phyloP scores from a whole-genome alignment of 192 early-diverging fungal genomes.

The Umbelopsis ramanniana region DNA sequence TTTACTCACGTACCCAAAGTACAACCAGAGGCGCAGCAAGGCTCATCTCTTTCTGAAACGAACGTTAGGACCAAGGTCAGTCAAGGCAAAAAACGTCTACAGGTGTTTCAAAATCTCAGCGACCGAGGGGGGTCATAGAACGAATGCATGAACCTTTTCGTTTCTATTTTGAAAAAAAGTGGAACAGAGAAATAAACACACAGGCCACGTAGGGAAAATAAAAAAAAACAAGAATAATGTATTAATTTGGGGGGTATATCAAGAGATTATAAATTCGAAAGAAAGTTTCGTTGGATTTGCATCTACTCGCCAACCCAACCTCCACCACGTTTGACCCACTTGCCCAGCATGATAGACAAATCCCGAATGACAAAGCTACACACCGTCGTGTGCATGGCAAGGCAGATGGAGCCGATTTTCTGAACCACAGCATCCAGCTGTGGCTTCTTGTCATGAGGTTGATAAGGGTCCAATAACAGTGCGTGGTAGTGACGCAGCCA shows the following conservation, averaged over 20 bases:
- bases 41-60: neutral
- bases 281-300: neutral
- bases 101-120: constrained; percentile 5
- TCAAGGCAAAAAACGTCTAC: neutral
- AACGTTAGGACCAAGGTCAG: neutral
- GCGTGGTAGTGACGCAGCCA: constrained; percentile 15
- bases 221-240: constrained; percentile 12
- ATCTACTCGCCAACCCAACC: constrained; percentile 45
- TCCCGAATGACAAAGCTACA: constrained; percentile 42
- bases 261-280: neutral
- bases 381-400: constrained; percentile 25
- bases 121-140: neutral
- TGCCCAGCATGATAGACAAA: constrained; percentile 40
- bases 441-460: constrained; percentile 1
- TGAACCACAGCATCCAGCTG: constrained; percentile 21
- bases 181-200: neutral
- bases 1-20: neutral
- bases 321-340: constrained; percentile 46
- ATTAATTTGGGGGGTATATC: constrained; percentile 15
- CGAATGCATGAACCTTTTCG: no score
- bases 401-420: constrained; percentile 31
- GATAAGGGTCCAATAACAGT: neutral
- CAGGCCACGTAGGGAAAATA: no score
- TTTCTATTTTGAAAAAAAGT: no score
- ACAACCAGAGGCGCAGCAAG: neutral